Evolutionary conservation across 805 yeast genomes (phyloP), one percentile per base, ranked within the genome.

Genomic region (Candida sphagnicola): DNA sequence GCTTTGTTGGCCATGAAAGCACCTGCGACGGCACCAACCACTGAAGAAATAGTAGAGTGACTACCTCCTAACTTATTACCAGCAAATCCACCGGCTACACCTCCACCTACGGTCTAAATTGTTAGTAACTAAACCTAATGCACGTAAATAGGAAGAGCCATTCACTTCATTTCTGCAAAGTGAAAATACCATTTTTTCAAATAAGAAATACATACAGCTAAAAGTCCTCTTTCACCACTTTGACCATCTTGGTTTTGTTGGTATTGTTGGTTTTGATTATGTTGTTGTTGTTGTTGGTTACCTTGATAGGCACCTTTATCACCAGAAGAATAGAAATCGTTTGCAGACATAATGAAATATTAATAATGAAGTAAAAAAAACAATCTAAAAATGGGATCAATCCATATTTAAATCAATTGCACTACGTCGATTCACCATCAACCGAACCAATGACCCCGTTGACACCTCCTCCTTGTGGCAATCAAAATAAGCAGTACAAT

Each of bases 1-100:
- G 67, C 45, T 57, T 76, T 73, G 61, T 76, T 69, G 34, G 78
- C 81, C 18, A 67, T 64, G 39, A 74, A 46, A 6, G 80, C 81
- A 56, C 82, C 82, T 21, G 65, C 72, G 43, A 77, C 42, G 30
- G 77, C 80, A 56, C 82, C 83, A 21, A 66, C 67, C 40, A 74
- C 56, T 35, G 71, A 70, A 35, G 76, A 74, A 16, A 75, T 43
- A 14, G 61, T 62, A 19, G 67, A 57, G 57, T 70, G 74, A 41
- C 35, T 24, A 23, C 69, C 67, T 33, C 70, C 62, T 11, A 69
- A 28, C 45, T 71, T 67, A 18, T 67, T 57, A 45, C 80, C 80
- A 50, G 73, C 78, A 46, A 56, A 65, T 14, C 76, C 80, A 54
- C 80, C 80, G 31, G 73, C 75, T 40, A 70, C 67, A 45, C 75